These are phyloP conservation scores for Wickerhamia fluorescens DNA, from an alignment of 805 yeast genomes.

Conservation along the genomic window DNA sequence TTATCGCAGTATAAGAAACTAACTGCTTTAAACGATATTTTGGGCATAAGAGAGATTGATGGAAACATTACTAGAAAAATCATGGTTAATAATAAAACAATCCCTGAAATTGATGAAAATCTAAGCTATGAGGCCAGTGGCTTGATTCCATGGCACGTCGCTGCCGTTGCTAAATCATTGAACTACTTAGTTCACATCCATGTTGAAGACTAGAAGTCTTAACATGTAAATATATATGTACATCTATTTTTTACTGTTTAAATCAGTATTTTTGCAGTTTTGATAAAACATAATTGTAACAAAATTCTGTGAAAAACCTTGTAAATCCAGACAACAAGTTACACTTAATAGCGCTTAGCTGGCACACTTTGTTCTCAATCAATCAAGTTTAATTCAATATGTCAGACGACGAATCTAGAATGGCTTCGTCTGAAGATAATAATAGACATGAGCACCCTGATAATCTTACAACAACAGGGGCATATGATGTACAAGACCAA, in stretches of 20 bases:
- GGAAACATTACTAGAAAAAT: constrained; percentile 6
- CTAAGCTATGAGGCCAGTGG: constrained; percentile 14
- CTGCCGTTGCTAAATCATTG: constrained; percentile 58
- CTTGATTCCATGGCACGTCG: constrained; percentile 66
- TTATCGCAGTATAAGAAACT: constrained; percentile 57
- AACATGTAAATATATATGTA: too few relatives aligned
- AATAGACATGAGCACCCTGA: neutral
- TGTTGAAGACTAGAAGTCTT: constrained; percentile 29
- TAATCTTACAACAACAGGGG: too few relatives aligned
- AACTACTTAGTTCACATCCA: constrained; percentile 52
- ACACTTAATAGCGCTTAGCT: too few relatives aligned
- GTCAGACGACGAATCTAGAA: constrained; percentile 3
- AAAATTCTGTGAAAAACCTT: too few relatives aligned
- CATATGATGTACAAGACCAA: too few relatives aligned
- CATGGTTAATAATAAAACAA: constrained; percentile 2
- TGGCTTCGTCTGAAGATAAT: neutral
- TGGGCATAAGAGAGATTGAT: constrained; percentile 22
- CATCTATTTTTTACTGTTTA: too few relatives aligned
- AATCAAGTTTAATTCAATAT: too few relatives aligned
- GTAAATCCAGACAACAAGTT: too few relatives aligned
- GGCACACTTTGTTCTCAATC: too few relatives aligned
- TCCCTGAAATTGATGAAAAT: constrained; percentile 3
- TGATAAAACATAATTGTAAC: too few relatives aligned
- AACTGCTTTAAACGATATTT: constrained; percentile 35
- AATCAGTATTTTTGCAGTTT: too few relatives aligned